Base-by-base conservation (phyloP, 2,329 filamentous ascomycete genomes). In the Periconia sp. region DNA sequence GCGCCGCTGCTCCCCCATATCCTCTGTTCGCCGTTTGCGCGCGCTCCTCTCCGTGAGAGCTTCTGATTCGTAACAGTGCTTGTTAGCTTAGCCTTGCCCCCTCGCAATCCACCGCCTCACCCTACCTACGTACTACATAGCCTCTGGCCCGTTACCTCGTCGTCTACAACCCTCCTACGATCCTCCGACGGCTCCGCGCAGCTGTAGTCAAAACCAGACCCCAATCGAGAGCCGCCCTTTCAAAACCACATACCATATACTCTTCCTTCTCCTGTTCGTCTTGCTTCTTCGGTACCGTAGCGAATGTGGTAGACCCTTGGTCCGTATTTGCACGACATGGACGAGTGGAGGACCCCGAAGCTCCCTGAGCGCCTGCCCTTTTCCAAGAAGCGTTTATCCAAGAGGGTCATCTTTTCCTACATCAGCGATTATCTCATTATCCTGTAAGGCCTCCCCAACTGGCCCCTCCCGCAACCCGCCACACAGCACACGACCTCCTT, bases 381-480 rank as follows among this genome's bases (percentile, higher is more conserved):
- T 70, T 81, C 79, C 18, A 82, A 81, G 70, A 79, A 79, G 65
- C 75, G 75, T 33, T 72, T 83, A 44, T 73, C 75, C 45, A 76
- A 78, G 62, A 78, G 76, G 54, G 74, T 82, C 56, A 72, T 83
- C 47, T 76, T 82, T 61, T 82, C 81, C 62, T 85, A 85, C 63
- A 77, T 84, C 55, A 70, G 79, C 58, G 82, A 85, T 75, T 85
- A 85, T 75, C 76, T 82, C 49, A 82, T 85, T 50, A 80, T 85
- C 53, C 65, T 84, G 82, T 84, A 73, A 63, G 79, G 45, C 49
- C 37, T 30, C 37, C 23, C 49, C 17, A 42, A 23, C 13, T 17
- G 3, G 41, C 41, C 18, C 43, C 18, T 30, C n/a, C 27, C 23
- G 20, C 17, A 31, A 8, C n/a, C 42, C 58, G 41, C 54, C 49